These are phyloP conservation scores for Wolfiporia cocos DNA, from an alignment of 1,284 basidiomycete genomes.

Conservation along the genomic window DNA sequence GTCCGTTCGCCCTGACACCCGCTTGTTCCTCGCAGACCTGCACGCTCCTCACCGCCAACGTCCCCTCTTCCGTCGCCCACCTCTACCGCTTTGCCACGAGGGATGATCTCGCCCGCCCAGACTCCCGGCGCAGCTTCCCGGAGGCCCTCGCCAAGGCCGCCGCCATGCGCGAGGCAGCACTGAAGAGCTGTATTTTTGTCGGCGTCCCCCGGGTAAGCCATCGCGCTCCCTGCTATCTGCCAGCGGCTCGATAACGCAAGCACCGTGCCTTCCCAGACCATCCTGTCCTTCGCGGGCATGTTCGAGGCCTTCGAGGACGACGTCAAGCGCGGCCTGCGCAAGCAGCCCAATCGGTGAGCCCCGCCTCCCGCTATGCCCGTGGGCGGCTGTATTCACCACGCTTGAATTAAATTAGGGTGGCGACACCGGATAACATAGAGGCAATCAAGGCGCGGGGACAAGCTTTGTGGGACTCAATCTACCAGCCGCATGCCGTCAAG, in stretches of 20 bases:
- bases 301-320: slow-evolving; percentile 73
- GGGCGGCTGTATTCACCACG: neutral
- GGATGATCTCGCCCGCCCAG: slow-evolving; percentile 35
- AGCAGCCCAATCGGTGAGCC: slow-evolving; percentile 56
- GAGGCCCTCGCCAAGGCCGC: slow-evolving; percentile 66
- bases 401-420: slow-evolving; percentile 39
- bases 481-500: slow-evolving; percentile 85
- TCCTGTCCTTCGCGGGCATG: slow-evolving; percentile 76
- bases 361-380: slow-evolving; percentile 1
- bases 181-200: slow-evolving; percentile 92
- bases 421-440: slow-evolving; percentile 59
- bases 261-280: no score
- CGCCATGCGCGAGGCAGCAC: slow-evolving; percentile 87
- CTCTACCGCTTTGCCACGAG: slow-evolving; percentile 75
- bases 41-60: slow-evolving; percentile 78
- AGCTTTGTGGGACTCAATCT: slow-evolving; percentile 87
- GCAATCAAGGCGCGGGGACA: slow-evolving; percentile 61
- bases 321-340: slow-evolving; percentile 66
- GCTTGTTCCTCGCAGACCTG: slow-evolving; percentile 50
- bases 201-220: slow-evolving; percentile 80
- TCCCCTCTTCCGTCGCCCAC: slow-evolving; percentile 72
- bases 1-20: no score
- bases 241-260: no score
- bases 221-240: no score
- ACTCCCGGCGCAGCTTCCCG: slow-evolving; percentile 37